A percentile compares a stretch with the other conserved stretches of the same genome.
Conservation (phyloP, 345 rosid genomes). For the rapeseed (Brassica napus) region DNA sequence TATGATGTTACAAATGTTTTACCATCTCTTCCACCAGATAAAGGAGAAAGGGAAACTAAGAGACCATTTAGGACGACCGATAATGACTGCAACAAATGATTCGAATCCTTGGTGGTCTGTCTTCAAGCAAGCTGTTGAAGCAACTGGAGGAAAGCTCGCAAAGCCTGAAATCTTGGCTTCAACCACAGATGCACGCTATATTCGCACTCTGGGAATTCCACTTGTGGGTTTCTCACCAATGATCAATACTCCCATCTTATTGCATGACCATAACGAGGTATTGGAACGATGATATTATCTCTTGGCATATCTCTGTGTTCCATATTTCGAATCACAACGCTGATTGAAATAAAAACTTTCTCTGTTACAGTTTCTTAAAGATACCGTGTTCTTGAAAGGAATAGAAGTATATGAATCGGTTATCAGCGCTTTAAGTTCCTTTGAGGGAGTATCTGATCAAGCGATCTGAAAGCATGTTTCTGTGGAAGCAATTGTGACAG, state of each 20-base stretch:
- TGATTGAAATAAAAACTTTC: neutral
- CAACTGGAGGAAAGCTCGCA: conserved; percentile 74
- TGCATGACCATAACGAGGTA: conserved; percentile 96
- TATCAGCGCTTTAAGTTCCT: conserved; percentile 66
- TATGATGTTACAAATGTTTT: neutral
- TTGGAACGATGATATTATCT: neutral
- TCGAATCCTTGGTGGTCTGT: conserved; percentile 91
- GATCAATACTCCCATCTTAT: conserved; percentile 72
- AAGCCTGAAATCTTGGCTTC: conserved; percentile 88
- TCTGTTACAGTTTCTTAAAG: conserved; percentile 63
- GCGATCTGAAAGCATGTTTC: conserved; percentile 22
- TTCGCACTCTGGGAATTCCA: conserved; percentile 74
- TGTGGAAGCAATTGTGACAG: neutral
- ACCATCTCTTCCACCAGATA: conserved; percentile 44
- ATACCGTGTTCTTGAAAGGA: conserved; percentile 69
- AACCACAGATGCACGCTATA: conserved; percentile 79
- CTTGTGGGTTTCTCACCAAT: conserved; percentile 85
- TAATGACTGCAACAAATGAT: conserved; percentile 65
- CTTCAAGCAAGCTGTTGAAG: conserved; percentile 67
- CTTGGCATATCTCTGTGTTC: neutral
- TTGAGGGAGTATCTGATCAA: conserved; percentile 47
- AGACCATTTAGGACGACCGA: conserved; percentile 58
- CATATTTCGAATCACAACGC: neutral
- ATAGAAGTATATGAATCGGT: conserved; percentile 75
- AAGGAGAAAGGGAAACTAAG: conserved; percentile 59